These are phyloP conservation scores for Diaporthe australafricana DNA, from an alignment of 2,329 filamentous ascomycete species.

Conservation along the genomic window DNA sequence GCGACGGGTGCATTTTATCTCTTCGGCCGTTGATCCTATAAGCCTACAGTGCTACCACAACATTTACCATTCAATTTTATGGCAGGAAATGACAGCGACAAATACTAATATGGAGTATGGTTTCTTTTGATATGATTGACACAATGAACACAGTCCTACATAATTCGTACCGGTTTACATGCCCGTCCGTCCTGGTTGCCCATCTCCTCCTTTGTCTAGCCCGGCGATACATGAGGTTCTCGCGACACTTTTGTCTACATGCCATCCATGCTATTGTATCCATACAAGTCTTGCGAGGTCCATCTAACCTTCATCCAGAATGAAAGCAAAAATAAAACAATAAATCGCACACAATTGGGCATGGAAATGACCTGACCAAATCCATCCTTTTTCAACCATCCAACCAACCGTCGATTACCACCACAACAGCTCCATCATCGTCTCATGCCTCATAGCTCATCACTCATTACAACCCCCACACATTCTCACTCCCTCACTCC, in stretches of 20 bases:
- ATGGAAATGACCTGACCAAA: conserved; percentile 21
- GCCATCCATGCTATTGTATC: conserved; percentile 10
- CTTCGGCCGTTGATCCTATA: no score
- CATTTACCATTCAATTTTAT: neutral
- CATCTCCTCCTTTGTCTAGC: neutral
- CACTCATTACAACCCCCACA: neutral
- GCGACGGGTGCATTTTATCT: no score
- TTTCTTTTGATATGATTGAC: neutral
- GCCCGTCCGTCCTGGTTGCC: neutral
- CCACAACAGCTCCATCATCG: neutral
- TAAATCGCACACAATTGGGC: neutral
- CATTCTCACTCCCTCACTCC: conserved; percentile 33
- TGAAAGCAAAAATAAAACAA: neutral
- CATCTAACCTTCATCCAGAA: conserved; percentile 3
- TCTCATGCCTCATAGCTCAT: conserved; percentile 9
- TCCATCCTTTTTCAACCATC: neutral
- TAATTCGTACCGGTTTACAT: neutral
- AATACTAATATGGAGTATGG: no score
- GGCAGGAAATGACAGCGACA: neutral
- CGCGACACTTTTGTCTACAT: conserved; percentile 32
- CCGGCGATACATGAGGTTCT: conserved; percentile 29
- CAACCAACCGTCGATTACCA: no score
- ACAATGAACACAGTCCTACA: neutral
- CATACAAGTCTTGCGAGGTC: conserved; percentile 29
- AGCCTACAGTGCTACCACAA: no score